Base-by-base conservation (phyloP, 371 early-diverging fungal genomes). In the Mortierella sp. region DNA sequence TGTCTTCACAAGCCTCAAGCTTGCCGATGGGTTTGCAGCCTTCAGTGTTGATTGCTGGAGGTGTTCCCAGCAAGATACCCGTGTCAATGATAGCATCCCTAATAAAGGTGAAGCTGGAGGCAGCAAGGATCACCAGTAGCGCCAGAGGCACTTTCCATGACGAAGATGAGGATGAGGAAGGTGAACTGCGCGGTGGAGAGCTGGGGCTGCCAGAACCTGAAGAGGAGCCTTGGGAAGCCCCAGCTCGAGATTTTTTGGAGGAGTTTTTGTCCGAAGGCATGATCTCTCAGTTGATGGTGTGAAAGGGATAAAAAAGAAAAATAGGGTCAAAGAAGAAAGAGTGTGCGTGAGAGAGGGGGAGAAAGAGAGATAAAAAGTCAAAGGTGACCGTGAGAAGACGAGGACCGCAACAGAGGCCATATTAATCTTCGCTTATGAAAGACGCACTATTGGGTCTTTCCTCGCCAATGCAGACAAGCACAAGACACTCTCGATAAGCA, bases 1-100 rank as follows among this genome's bases (percentile, higher is more conserved):
- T 81, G 50, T 83, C 85, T 68, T 85, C 85, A 51, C 85, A 85
- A 1, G 74, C 80, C 45, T 85, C 80, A n/a, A 83, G 25, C 19
- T 30, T 45, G n/a, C 48, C 47, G 1, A 47, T 5, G 14, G 11
- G 18, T 0, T 26, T 7, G 14, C 46, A 25, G 25, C 9, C n/a
- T 50, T 47, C 15, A 1, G 7, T 29, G 26, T 28, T 50, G 2
- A 6, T 48, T 25, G 46, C 55, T 21, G 28, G 2, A 53, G 7
- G 21, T 43, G 45, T n/a, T 29, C 37, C 21, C 19, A 37, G 9
- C 16, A 43, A 46, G 46, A 19, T 21, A 45, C 23, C 60, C 30
- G 46, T 21, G 6, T 18, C 60, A 60, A 60, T 55, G 18, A 26
- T 62, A 46, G 46, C 55, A 52, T 47, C 16, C 56, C 29, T 26